Base-by-base conservation (phyloP, 2,329 filamentous ascomycete genomes). In the Epichloe amarillans region DNA sequence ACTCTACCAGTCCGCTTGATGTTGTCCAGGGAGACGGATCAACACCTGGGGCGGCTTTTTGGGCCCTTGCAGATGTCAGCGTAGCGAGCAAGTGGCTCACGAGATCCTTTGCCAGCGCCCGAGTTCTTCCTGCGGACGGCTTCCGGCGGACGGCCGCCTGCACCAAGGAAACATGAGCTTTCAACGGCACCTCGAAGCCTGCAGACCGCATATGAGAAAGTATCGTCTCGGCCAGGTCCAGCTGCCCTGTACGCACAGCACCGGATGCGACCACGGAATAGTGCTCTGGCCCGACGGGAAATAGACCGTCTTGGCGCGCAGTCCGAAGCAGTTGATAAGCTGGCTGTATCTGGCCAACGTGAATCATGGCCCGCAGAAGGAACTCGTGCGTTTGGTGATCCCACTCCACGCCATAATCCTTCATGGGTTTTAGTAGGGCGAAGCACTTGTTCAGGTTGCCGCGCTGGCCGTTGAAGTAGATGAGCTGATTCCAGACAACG, bases 401-500 rank as follows among this genome's bases (percentile, higher is more conserved):
- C 67, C 75, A 79, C 10, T 69, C 60, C 12, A 81, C 60, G 0
- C 65, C 60, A 39, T 66, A 62, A 12, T 68, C 62, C 21, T 68
- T 70, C 78, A 82, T 82, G 37, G 60, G 54, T 37, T 67, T 64
- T 21, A 80, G 65, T 6, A 78, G 51, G 4, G 66, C 68, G 57
- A 79, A 73, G 49, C 77, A 68, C 46, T 67, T 67, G n/a, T 61
- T 62, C 6, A 80, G 62, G 49, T 74, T 71, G 50, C 83, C 77
- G 6, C 77, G 74, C 50, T 79, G 69, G 6, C 86, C 86, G 62
- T 88, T 76, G 53, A 84, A 79, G 51, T 76, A 73, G 4, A 96
- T 70, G 35, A 96, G 68, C 49, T 80, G 74, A 61, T 96, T 95
- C 86, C 87, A 96, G 61, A 88, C 79, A 35, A 74, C 70, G 2